Evolutionary conservation across 2,329 filamentous ascomycete species (phyloP).

Genomic region (Colletotrichum melonis): DNA sequence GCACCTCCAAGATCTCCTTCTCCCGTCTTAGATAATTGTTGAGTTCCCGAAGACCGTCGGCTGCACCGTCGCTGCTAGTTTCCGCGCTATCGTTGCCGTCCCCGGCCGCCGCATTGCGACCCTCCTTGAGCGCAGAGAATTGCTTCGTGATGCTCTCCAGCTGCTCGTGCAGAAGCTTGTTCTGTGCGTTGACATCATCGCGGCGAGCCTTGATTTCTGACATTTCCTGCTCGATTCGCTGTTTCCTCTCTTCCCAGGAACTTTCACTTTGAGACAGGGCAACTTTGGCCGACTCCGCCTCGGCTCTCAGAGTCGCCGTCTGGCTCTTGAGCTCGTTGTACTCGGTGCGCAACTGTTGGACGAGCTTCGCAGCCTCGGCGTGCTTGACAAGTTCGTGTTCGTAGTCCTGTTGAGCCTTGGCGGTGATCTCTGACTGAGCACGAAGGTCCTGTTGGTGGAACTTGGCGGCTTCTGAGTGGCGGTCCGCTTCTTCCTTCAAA

Average conservation of each 20-base stretch:
- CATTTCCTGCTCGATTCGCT: constrained; percentile 86
- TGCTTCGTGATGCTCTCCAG: constrained; percentile 86
- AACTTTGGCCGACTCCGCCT: constrained; percentile 87
- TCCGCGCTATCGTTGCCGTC: constrained; percentile 59
- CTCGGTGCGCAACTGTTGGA: constrained; percentile 83
- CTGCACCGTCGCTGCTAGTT: constrained; percentile 58
- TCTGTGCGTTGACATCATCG: constrained; percentile 88
- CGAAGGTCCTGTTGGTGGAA: constrained; percentile 93
- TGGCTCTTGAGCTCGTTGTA: constrained; percentile 86
- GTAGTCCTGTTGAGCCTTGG: constrained; percentile 93
- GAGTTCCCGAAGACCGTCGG: constrained; percentile 85
- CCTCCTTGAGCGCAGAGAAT: constrained; percentile 81
- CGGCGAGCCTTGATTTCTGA: constrained; percentile 80
- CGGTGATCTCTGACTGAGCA: constrained; percentile 91
- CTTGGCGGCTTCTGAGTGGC: constrained; percentile 81
- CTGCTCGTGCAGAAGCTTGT: constrained; percentile 89
- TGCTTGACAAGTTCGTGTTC: constrained; percentile 95
- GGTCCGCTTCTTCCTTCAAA: constrained; percentile 85
- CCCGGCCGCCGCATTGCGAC: constrained; percentile 3
- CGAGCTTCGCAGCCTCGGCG: constrained; percentile 88
- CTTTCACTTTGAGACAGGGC: constrained; percentile 83
- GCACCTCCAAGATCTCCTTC: constrained; percentile 98
- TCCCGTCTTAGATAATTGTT: constrained; percentile 92
- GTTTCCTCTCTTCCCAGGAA: constrained; percentile 87
- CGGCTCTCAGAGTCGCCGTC: constrained; percentile 77